phyloP scores from a whole-genome alignment of 2,329 filamentous ascomycete genomes.

The Pezicula rhizophila region DNA sequence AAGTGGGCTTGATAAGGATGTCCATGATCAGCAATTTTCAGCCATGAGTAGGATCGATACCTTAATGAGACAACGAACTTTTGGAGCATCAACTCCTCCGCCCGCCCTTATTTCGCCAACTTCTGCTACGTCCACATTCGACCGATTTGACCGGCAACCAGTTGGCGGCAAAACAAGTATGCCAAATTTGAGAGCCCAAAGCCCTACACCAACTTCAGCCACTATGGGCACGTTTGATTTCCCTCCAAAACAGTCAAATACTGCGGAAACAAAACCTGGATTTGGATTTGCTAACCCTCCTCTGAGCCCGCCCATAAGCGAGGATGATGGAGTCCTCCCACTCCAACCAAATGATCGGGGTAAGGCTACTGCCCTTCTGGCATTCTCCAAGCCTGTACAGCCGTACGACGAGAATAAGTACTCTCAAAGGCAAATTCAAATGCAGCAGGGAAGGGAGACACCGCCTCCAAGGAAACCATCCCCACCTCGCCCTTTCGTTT shows the following conservation, averaged over 20 bases:
- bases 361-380: conserved; percentile 70
- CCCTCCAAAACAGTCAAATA: conserved; percentile 25
- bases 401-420: conserved; percentile 83
- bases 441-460: conserved; percentile 69
- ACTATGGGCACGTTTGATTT: conserved; percentile 33
- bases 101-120: conserved; percentile 19
- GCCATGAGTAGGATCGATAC: conserved; percentile 76
- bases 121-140: conserved; percentile 32
- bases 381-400: conserved; percentile 66
- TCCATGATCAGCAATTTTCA: conserved; percentile 74
- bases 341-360: conserved; percentile 72
- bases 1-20: conserved; percentile 70
- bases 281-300: conserved; percentile 42
- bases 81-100: conserved; percentile 22
- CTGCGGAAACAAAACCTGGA: conserved; percentile 26
- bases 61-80: conserved; percentile 55
- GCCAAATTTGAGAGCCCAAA: conserved; percentile 59
- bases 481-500: conserved; percentile 18
- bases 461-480: conserved; percentile 34
- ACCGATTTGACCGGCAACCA: conserved; percentile 44
- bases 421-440: conserved; percentile 71
- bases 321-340: conserved; percentile 63
- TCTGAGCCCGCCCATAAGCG: conserved; percentile 65
- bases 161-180: conserved; percentile 56
- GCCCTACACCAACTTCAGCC: conserved; percentile 28